Base-by-base conservation (phyloP, 768 basidiomycete genomes). In the Lentinus brumalis region DNA sequence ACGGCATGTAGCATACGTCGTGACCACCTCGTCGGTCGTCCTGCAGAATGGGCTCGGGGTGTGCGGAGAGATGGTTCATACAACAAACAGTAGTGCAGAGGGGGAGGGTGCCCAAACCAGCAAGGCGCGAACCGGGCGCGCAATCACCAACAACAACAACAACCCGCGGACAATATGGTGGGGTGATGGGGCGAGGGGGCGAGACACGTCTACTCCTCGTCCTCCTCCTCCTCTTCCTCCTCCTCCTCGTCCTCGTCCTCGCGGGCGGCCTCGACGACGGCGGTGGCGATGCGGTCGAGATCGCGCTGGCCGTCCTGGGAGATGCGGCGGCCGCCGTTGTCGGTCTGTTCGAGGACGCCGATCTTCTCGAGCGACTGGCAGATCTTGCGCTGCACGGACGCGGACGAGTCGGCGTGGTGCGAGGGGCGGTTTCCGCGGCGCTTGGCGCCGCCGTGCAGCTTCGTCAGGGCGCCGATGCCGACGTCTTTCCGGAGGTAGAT, bases 401-500 rank as follows among this genome's bases (percentile, higher is more conserved):
- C 83, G 45, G 96, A 94, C 29, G 87, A 84, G 73, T 91, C 83
- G 58, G 84, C 87, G 80, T 98, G 96, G 82, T 96, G 95, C 64
- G 93, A 94, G 51, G 96, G 95, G 68, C 97, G 90, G 86, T 94
- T 93, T 53, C 97, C 97, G 63, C 97, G 92, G 71, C 94, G 85
- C 81, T 95, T 94, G 74, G 92, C 88, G 65, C 92, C 92, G 76
- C 97, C 97, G 80, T 98, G 95, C 44, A 98, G 90, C 85, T 97
- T 98, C 78, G 86, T 88, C 40, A 97, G 86, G 31, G 91, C 91
- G 70, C 94, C 95, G 66, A 96, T 86, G 71, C 95, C 95, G 70
- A 96, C 93, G 74, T 93, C 91, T 82, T 96, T 96, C 76, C 96
- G 93, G 76, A 99, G 91, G 86, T 99, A 98, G 79, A 98, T 97